Evolutionary conservation across 306 rosid genomes (phyloP).

Genomic region (Dalbergia cultrata): DNA sequence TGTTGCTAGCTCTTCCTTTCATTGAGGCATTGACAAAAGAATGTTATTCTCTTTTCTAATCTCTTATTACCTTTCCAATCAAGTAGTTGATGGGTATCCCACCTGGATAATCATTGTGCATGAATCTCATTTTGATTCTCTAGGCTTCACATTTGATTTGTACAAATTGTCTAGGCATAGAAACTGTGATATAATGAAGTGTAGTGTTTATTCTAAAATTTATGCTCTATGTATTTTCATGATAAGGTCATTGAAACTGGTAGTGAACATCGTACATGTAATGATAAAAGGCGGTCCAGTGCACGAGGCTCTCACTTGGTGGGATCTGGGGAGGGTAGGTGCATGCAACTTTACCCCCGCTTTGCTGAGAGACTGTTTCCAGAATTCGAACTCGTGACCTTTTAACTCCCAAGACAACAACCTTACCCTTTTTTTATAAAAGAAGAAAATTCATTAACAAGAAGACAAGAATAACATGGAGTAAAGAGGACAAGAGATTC

Average conservation of each 20-base stretch:
- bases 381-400: too few species aligned
- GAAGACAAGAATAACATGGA: too few species aligned
- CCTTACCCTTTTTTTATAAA: too few species aligned
- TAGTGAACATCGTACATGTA: neutral
- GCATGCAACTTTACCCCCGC: too few species aligned
- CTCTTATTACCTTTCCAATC: neutral
- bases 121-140: constrained; percentile 23
- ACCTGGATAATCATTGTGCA: constrained; percentile 7
- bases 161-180: neutral
- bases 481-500: too few species aligned
- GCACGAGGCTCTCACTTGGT: too few species aligned
- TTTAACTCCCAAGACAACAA: too few species aligned
- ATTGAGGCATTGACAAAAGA: neutral
- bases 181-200: constrained; percentile 1
- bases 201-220: neutral
- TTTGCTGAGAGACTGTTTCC: too few species aligned
- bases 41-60: neutral
- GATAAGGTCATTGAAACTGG: constrained; percentile 18
- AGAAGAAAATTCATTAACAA: too few species aligned
- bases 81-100: constrained; percentile 21
- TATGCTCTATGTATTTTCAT: neutral
- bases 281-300: too few species aligned
- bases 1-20: constrained; percentile 26
- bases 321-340: too few species aligned
- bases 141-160: constrained; percentile 38